Percentiles rank a stretch among this genome's conserved stretches.
phyloP scores from a whole-genome alignment of 1,284 basidiomycete genomes.

The Cryptococcus deneoformans region DNA sequence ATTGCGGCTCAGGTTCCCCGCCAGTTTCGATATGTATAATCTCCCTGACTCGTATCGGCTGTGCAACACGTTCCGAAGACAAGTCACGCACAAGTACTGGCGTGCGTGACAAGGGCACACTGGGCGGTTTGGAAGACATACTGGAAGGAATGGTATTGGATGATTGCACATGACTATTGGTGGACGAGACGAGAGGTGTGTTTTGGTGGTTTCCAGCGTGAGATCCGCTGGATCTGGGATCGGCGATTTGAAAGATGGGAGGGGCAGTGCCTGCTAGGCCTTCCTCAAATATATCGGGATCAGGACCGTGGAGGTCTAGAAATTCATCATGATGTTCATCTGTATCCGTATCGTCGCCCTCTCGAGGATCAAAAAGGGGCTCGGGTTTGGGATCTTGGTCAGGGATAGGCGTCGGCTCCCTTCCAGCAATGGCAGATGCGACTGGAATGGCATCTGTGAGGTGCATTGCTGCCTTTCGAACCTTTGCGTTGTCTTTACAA shows the following conservation, averaged over 20 bases:
- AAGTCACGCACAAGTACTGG: not conserved
- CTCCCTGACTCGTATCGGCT: not conserved
- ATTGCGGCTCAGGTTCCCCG: not conserved
- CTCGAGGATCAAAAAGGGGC: not conserved
- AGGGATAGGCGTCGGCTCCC: not conserved
- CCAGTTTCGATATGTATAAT: not conserved
- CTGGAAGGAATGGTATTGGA: not conserved
- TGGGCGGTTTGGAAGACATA: not conserved
- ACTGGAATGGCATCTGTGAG: slow-evolving; percentile 29
- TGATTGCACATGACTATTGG: not conserved
- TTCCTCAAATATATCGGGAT: slow-evolving; percentile 1
- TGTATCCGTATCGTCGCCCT: not conserved
- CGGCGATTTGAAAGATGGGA: too few species aligned
- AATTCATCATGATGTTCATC: not conserved
- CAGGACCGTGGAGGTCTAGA: not conserved
- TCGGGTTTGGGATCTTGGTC: slow-evolving; percentile 1
- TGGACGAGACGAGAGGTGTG: not conserved
- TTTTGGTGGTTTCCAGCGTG: not conserved
- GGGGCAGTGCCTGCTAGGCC: too few species aligned
- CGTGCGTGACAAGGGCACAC: not conserved
- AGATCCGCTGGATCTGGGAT: not conserved
- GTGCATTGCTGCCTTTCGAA: slow-evolving; percentile 14
- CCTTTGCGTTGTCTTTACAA: slow-evolving; percentile 26
- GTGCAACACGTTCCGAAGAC: not conserved
- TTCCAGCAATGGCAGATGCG: slow-evolving; percentile 12